Conservation (phyloP, 2,329 filamentous ascomycete genomes). For the Rosellinia necatrix region DNA sequence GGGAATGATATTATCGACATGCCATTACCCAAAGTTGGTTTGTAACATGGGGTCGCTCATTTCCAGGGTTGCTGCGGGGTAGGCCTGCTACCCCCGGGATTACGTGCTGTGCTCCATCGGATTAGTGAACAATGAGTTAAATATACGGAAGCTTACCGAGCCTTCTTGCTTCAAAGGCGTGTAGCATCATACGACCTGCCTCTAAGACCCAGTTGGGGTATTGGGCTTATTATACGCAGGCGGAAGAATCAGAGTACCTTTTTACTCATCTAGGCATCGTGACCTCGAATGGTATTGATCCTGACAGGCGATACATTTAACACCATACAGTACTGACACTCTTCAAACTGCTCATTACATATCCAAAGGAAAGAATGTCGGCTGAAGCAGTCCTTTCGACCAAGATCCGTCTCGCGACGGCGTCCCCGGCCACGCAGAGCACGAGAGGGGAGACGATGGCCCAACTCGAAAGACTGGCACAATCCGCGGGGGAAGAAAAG, state of each 20-base stretch:
- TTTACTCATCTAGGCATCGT: background rate
- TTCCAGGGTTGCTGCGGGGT: slow-evolving; percentile 19
- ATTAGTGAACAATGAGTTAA: too few species aligned
- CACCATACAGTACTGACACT: background rate
- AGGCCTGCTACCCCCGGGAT: slow-evolving; percentile 1
- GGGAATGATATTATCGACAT: too few species aligned
- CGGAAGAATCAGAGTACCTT: background rate
- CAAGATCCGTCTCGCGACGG: slow-evolving; percentile 58
- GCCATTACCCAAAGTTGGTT: background rate
- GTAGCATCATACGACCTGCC: too few species aligned
- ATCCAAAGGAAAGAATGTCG: slow-evolving; percentile 2
- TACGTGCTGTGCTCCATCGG: too few species aligned
- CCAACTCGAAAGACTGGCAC: slow-evolving; percentile 67
- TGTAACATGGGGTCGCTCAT: background rate
- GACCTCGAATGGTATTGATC: background rate
- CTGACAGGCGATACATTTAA: background rate
- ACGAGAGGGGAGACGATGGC: slow-evolving; percentile 65
- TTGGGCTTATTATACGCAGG: background rate
- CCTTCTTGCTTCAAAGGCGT: background rate
- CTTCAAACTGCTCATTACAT: background rate
- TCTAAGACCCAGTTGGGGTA: too few species aligned
- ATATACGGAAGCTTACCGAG: background rate
- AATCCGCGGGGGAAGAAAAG: slow-evolving; percentile 59
- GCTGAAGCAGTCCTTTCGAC: slow-evolving; percentile 21
- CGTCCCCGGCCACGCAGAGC: slow-evolving; percentile 57